Percentiles rank a stretch among this genome's conserved stretches.
phyloP scores from a whole-genome alignment of 2,329 filamentous ascomycete species.

The Ilyonectria sp. region DNA sequence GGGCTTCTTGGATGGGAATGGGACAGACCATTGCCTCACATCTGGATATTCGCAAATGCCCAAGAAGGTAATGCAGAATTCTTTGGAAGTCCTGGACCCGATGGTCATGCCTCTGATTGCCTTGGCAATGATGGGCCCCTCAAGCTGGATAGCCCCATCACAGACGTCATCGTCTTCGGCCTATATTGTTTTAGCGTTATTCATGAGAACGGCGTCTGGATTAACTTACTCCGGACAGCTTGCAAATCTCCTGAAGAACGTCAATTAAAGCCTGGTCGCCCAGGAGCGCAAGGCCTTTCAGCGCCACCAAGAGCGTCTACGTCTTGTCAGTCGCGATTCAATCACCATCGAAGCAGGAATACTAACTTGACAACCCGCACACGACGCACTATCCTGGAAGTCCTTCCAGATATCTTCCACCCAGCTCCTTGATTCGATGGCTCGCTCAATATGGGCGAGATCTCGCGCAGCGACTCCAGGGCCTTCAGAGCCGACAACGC shows the following conservation, averaged over 20 bases:
- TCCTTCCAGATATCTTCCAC: constrained; percentile 16
- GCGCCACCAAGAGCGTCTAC: constrained; percentile 53
- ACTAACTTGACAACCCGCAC: constrained; percentile 44
- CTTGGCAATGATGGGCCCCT: constrained; percentile 68
- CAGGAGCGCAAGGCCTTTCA: constrained; percentile 60
- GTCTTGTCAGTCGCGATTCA: constrained; percentile 10
- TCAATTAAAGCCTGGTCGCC: constrained; percentile 60
- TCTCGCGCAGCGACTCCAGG: constrained; percentile 20
- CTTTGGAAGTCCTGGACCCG: constrained; percentile 64
- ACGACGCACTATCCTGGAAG: constrained; percentile 36
- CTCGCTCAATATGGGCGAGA: constrained; percentile 29
- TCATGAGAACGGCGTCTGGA: no score
- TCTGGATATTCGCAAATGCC: constrained; percentile 67
- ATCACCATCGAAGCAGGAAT: neutral
- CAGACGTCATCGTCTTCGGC: constrained; percentile 70
- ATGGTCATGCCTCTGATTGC: constrained; percentile 63
- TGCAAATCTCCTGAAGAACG: constrained; percentile 52
- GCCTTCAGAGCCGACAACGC: constrained; percentile 25
- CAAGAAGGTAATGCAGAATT: constrained; percentile 68
- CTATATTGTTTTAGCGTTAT: constrained; percentile 45
- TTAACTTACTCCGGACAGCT: constrained; percentile 49
- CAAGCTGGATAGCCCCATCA: constrained; percentile 63
- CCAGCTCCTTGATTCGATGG: constrained; percentile 22
- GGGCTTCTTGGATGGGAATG: constrained; percentile 61
- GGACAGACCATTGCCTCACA: constrained; percentile 59